These are phyloP conservation scores for Ceratobasidium sp. DNA, from an alignment of 1,284 basidiomycete species.

Conservation along the genomic window DNA sequence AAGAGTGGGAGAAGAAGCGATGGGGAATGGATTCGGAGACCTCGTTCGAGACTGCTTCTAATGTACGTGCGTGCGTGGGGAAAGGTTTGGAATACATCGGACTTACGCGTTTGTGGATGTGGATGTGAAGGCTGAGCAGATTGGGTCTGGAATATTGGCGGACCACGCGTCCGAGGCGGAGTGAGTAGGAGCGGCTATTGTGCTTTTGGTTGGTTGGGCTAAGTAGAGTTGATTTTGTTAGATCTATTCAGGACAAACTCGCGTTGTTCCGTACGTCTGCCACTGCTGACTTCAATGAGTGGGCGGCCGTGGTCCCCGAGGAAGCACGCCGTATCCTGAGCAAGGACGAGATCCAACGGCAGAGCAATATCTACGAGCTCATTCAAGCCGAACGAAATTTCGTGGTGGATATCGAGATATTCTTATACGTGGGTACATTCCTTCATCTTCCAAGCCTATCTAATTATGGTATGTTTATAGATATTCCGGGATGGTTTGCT, in stretches of 20 bases:
- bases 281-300: constrained; percentile 26
- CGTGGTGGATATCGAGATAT: constrained; percentile 30
- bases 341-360: constrained; percentile 36
- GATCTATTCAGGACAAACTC: constrained; percentile 22
- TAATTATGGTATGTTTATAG: background rate
- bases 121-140: constrained; percentile 33
- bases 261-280: constrained; percentile 21
- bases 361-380: constrained; percentile 42
- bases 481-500: constrained; percentile 44
- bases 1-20: constrained; percentile 26
- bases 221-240: background rate
- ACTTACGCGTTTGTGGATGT: background rate
- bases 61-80: background rate
- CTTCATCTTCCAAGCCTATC: background rate
- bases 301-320: constrained; percentile 29
- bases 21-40: constrained; percentile 33
- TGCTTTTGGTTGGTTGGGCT: background rate
- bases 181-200: background rate
- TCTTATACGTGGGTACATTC: constrained; percentile 24
- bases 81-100: background rate
- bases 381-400: constrained; percentile 39
- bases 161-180: constrained; percentile 26
- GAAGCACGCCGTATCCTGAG: constrained; percentile 32
- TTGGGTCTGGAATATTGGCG: constrained; percentile 36
- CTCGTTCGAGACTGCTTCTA: constrained; percentile 37